These are phyloP conservation scores for Alopecurus myosuroides DNA, from an alignment of 176 grass and related monocot genomes.

Conservation along the genomic window DNA sequence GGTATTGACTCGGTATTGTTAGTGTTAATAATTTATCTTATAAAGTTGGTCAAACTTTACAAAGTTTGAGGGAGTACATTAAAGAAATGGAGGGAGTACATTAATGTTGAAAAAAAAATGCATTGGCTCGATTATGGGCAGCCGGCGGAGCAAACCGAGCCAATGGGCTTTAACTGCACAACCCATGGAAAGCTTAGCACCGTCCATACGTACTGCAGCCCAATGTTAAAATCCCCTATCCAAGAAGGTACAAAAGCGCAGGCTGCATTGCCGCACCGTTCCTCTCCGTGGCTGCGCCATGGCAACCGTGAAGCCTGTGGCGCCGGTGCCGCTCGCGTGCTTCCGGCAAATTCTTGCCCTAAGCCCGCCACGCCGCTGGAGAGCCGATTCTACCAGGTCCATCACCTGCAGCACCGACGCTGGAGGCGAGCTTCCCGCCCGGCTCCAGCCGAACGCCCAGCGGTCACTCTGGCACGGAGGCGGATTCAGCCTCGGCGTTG, in stretches of 20 bases:
- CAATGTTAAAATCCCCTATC: not conserved
- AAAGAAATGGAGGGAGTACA: too few species aligned
- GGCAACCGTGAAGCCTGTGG: not conserved
- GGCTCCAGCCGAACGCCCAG: conserved; percentile 62
- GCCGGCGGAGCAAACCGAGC: too few species aligned
- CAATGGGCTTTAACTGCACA: not conserved
- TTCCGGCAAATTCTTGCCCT: not conserved
- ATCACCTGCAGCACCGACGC: not conserved
- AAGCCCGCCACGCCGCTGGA: not conserved
- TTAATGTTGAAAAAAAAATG: too few species aligned
- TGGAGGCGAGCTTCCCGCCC: conserved; percentile 8
- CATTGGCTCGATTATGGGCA: too few species aligned
- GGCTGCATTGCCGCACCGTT: not conserved
- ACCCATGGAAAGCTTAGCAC: not conserved
- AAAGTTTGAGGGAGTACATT: too few species aligned
- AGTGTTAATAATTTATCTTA: too few species aligned
- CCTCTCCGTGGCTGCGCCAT: not conserved
- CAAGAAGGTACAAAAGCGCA: not conserved
- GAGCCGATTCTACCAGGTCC: not conserved
- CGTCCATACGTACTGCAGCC: not conserved
- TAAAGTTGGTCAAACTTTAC: too few species aligned
- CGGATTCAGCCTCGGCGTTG: conserved; percentile 82
- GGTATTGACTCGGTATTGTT: too few species aligned
- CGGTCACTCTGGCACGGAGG: conserved; percentile 55
- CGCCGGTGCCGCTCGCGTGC: conserved; percentile 22